Conservation (phyloP, 2,329 filamentous ascomycete genomes). For the Blastomyces silverae region DNA sequence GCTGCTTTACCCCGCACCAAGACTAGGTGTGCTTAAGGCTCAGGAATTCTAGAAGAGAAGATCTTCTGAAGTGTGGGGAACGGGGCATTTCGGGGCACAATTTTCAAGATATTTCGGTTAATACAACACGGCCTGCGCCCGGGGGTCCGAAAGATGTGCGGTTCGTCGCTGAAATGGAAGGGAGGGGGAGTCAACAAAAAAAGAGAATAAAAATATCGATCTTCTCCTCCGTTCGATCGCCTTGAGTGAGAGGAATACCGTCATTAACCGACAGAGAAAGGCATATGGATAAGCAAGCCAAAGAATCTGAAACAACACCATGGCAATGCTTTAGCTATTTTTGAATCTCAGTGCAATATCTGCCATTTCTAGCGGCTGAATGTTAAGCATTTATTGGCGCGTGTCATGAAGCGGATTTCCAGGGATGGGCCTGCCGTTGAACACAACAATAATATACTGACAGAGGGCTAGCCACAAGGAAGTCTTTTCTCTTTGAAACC, state of each 20-base stretch:
- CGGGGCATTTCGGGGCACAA: neutral
- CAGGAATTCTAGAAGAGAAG: neutral
- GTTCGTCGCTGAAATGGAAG: neutral
- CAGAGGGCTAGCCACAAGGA: neutral
- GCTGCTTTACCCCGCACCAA: neutral
- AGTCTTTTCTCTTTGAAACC: neutral
- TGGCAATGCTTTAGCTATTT: neutral
- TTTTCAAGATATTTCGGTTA: neutral
- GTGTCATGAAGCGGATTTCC: neutral
- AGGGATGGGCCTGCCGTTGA: neutral
- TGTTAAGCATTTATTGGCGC: neutral
- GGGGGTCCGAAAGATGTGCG: neutral
- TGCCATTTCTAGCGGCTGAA: neutral
- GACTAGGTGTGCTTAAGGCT: neutral
- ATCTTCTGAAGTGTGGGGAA: neutral
- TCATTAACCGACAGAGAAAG: neutral
- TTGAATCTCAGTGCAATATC: neutral
- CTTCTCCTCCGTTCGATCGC: neutral
- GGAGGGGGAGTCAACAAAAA: neutral
- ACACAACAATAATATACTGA: neutral
- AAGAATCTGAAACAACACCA: slow-evolving; percentile 1
- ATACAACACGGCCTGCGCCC: neutral
- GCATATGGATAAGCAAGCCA: neutral
- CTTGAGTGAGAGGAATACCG: neutral
- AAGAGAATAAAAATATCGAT: neutral